Base-by-base conservation (phyloP, 1,139 yeast species). In the Saccharomyces pastorianus region DNA sequence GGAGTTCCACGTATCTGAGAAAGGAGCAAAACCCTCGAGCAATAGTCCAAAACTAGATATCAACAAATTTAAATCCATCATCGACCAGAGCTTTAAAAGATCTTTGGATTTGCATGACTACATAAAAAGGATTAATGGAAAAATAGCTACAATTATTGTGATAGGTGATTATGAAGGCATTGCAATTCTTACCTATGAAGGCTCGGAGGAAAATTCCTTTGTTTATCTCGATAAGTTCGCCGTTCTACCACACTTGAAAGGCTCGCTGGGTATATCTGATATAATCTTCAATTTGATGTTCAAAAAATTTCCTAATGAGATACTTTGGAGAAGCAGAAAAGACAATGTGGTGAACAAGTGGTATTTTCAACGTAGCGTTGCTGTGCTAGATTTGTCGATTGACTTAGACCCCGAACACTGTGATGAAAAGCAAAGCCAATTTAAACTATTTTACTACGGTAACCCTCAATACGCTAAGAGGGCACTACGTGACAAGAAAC, bases 151-250 rank as follows among this genome's bases (percentile, higher is more conserved):
- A 0, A 69, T 93, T 13, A 83, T 93, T 6, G 79, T 93, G 20
- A 88, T 93, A 4, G 99, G 98, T 0, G 95, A 93, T 66, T 93
- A 93, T 66, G 96, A 91, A 60, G 99, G 98, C 1, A 91, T 90
- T 14, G 98, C 98, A 0, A 84, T 93, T 9, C 79, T 93, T 41
- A 93, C 99, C 0, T 85, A 88, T 78, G 96, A 88, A 66, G 70
- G 71, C 5, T 71, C 73, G 0, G 47, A 50, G 5, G 63, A 60
- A 1, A 64, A 47, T 51, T 64, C 47, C 48, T 70, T 55, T 46
- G 88, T 95, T 0, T 93, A 93, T 61, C 75, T 93, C 51, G 99
- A 93, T 69, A 93, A 93, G 68, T 89, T 93, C 72, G 98, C 98
- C 0, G 96, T 93, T 20, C 78, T 88, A 49, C 83, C 84, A 51